These are phyloP conservation scores for Globisporangium apiculatum DNA, from an alignment of 352 stramenopile genomes.

Conservation along the genomic window DNA sequence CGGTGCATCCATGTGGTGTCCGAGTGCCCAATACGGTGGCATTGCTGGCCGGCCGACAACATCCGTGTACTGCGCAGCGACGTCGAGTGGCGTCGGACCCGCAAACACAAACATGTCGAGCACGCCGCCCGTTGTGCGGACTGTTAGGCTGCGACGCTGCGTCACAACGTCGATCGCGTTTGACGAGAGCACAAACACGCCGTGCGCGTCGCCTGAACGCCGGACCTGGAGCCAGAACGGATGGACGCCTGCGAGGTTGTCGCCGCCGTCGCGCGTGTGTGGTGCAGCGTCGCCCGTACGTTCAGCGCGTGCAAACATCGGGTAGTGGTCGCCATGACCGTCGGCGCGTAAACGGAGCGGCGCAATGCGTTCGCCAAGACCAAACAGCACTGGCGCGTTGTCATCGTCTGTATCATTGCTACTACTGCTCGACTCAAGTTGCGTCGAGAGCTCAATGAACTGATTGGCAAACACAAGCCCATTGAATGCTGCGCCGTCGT, in stretches of 20 bases:
- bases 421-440: constrained; percentile 16
- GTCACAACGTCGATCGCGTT: constrained; percentile 86
- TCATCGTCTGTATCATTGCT: constrained; percentile 12
- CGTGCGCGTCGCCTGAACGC: constrained; percentile 42
- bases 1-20: constrained; percentile 67
- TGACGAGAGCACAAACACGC: constrained; percentile 70
- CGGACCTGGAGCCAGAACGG: constrained; percentile 69
- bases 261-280: constrained; percentile 30
- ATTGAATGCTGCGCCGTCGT: constrained; percentile 28
- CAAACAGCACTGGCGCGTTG: constrained; percentile 39
- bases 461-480: constrained; percentile 82
- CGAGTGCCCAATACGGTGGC: constrained; percentile 81
- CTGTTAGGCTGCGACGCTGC: constrained; percentile 57
- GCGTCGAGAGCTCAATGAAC: constrained; percentile 81
- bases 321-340: constrained; percentile 51
- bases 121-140: constrained; percentile 70
- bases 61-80: constrained; percentile 65
- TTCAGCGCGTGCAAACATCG: constrained; percentile 49
- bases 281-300: constrained; percentile 7
- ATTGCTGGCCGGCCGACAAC: constrained; percentile 71
- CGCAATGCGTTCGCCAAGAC: constrained; percentile 62
- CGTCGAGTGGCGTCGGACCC: constrained; percentile 43
- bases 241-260: constrained; percentile 78
- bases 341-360: constrained; percentile 31
- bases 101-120: constrained; percentile 78